Conservation (phyloP, 1,284 basidiomycete species). For the Afroboletus lepidellus region DNA sequence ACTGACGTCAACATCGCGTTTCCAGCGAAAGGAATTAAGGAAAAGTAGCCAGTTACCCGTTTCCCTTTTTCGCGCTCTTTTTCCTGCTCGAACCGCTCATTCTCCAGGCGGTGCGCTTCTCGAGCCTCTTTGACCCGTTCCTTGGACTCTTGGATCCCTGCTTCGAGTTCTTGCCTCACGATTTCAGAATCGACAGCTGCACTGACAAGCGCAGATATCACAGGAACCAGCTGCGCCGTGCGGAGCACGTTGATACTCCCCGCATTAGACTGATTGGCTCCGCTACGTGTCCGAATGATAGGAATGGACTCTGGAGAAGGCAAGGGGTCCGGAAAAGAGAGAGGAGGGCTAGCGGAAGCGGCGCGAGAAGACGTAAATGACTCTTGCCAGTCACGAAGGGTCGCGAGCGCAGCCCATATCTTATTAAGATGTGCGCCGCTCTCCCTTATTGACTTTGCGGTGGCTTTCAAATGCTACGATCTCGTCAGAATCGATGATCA, state of each 20-base stretch:
- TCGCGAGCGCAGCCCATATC: constrained; percentile 55
- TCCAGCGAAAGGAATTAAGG: neutral
- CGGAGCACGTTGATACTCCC: constrained; percentile 42
- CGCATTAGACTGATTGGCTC: constrained; percentile 38
- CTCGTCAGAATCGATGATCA: constrained; percentile 1
- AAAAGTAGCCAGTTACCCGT: constrained; percentile 36
- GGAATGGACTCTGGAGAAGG: constrained; percentile 42
- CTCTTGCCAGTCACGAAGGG: constrained; percentile 42
- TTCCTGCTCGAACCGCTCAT: constrained; percentile 45
- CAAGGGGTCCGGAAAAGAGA: constrained; percentile 54
- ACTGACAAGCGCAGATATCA: constrained; percentile 58
- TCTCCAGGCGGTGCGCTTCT: constrained; percentile 47
- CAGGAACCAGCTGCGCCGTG: constrained; percentile 64
- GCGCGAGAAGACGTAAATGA: constrained; percentile 20
- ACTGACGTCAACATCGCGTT: neutral
- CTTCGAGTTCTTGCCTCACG: constrained; percentile 59
- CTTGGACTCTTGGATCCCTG: constrained; percentile 50
- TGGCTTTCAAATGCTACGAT: constrained; percentile 43
- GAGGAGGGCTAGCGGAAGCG: constrained; percentile 16
- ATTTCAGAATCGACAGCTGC: constrained; percentile 43
- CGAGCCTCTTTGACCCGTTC: constrained; percentile 49
- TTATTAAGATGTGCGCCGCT: constrained; percentile 56
- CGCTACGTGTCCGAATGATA: constrained; percentile 31
- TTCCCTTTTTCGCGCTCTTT: constrained; percentile 36
- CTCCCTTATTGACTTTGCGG: constrained; percentile 51